phyloP scores from a whole-genome alignment of 2,329 filamentous ascomycete genomes.

The Trichoderma semiorbis region DNA sequence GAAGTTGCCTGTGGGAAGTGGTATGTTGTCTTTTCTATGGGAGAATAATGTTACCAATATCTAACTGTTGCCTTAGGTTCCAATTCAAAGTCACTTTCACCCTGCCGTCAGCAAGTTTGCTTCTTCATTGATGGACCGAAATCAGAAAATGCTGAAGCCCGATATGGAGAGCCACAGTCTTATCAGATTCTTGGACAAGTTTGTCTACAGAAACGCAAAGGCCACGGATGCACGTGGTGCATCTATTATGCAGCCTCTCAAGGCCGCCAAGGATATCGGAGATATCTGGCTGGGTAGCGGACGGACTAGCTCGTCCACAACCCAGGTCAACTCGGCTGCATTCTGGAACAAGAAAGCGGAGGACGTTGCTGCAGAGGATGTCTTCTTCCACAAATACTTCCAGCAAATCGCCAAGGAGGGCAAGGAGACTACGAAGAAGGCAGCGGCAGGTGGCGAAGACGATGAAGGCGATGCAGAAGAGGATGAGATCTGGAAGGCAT shows the following conservation, averaged over 20 bases:
- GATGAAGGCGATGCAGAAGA: conserved; percentile 52
- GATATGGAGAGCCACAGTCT: conserved; percentile 87
- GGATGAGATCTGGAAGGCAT: conserved; percentile 87
- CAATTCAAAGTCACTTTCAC: conserved; percentile 69
- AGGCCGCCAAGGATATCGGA: conserved; percentile 48
- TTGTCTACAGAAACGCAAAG: conserved; percentile 96
- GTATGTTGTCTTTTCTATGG: conserved; percentile 42
- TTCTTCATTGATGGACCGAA: conserved; percentile 63
- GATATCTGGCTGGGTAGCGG: conserved; percentile 56
- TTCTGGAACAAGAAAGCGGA: conserved; percentile 93
- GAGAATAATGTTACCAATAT: neutral
- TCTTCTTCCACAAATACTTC: conserved; percentile 99
- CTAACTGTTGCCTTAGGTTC: conserved; percentile 31
- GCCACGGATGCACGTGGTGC: conserved; percentile 66
- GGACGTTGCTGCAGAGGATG: conserved; percentile 84
- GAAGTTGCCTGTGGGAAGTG: conserved; percentile 90
- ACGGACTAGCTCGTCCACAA: conserved; percentile 34
- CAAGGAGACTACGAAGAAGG: conserved; percentile 51
- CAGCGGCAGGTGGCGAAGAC: conserved; percentile 46
- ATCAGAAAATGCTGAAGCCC: conserved; percentile 77
- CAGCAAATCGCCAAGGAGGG: conserved; percentile 63
- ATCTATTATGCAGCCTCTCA: conserved; percentile 95
- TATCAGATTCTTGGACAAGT: conserved; percentile 94
- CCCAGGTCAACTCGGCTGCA: conserved; percentile 71
- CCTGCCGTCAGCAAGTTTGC: conserved; percentile 88